Evolutionary conservation across 495 filamentous ascomycete species (phyloP), one percentile per base, ranked within the genome.

Genomic region (Neurospora terricola): DNA sequence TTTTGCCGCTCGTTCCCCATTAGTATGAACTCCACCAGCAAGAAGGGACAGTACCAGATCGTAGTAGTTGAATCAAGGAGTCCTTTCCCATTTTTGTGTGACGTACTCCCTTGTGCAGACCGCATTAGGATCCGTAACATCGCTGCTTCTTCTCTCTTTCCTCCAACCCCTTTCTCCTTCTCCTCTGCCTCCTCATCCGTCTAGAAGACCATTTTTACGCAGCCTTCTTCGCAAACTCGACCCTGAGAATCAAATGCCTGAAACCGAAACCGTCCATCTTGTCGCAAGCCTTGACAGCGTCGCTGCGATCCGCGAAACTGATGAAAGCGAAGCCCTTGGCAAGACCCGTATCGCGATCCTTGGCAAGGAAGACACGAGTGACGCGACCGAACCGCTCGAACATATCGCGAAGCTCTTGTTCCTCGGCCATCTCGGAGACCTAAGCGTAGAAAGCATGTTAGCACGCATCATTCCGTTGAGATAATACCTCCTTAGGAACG

Each of bases 311-410:
- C 69, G 90, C 90, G 82, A 94, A 99, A 81, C 92, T 96, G 84
- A 99, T 97, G 81, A 99, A 99, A 21, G 96, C 96, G 79, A 98
- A 99, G 62, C 96, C 96, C 88, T 99, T 99, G 71, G 96, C 96
- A 76, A 93, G 80, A 72, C 92, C 91, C 40, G 96, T 98, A 69
- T 98, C 96, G 80, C 96, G 86, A 83, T 99, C 96, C 86, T 97
- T 97, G 75, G 96, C 96, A 75, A 99, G 82, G 87, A 98, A 99
- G 68, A 99, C 96, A 80, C 94, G 90, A 48, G 94, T 98, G 74
- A 99, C 96, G 77, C 93, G 92, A 77, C 96, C 96, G 82, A 96
- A 97, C 54, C 96, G 89, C 84, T 97, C 94, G 86, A 99, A 99
- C 87, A 99, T 94, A 83, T 96, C 94, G 78, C 96, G 92, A 70